These are phyloP conservation scores for Citrus reticulata DNA, from an alignment of 345 rosid species.

Conservation along the genomic window DNA sequence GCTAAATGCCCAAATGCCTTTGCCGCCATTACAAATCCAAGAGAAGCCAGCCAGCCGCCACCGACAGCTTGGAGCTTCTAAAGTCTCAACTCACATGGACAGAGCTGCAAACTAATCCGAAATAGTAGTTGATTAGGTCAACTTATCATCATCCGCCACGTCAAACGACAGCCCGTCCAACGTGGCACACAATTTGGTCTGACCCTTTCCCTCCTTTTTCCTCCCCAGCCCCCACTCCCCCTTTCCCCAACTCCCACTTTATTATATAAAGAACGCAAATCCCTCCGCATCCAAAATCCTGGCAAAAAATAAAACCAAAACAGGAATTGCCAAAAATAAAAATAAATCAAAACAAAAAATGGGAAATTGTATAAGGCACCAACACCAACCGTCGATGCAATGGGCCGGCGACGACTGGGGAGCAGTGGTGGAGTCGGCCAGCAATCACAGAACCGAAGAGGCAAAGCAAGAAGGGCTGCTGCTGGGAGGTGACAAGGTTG, in stretches of 20 bases:
- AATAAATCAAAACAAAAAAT: neutral
- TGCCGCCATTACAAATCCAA: neutral
- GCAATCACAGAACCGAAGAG: neutral
- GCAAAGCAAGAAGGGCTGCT: conserved; percentile 15
- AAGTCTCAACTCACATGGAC: neutral
- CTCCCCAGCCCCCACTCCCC: neutral
- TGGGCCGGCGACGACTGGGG: conserved; percentile 63
- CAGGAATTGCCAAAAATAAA: neutral
- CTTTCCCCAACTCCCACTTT: neutral
- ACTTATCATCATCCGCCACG: conserved; percentile 32
- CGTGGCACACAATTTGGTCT: conserved; percentile 37
- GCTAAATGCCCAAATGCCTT: neutral
- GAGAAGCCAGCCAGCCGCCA: neutral
- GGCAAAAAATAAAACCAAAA: neutral
- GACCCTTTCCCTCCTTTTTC: conserved; percentile 19
- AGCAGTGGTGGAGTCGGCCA: neutral
- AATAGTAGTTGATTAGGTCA: conserved; percentile 22
- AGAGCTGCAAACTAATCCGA: neutral
- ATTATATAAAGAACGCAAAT: neutral
- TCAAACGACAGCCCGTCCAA: conserved; percentile 25
- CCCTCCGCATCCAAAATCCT: conserved; percentile 11
- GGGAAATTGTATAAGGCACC: conserved; percentile 51
- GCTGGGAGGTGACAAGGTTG: neutral
- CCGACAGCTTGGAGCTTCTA: neutral
- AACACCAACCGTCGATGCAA: conserved; percentile 31